A percentile compares a stretch with the other conserved stretches of the same genome.
These are phyloP conservation scores for Saturnispora saitoi DNA, from an alignment of 805 yeast species.

Conservation along the genomic window DNA sequence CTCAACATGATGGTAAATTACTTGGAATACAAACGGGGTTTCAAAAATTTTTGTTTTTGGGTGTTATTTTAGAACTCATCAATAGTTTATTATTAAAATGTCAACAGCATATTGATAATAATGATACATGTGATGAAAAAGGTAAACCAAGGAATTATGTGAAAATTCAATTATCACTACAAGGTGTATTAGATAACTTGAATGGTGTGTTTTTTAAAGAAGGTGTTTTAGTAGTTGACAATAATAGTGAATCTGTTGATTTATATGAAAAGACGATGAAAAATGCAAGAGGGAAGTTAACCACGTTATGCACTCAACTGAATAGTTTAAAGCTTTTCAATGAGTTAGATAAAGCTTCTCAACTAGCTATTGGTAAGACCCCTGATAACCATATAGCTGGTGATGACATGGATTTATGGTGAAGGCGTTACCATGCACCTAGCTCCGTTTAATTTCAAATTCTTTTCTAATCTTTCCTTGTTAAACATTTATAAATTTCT, in stretches of 20 bases:
- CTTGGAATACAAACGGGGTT: slow-evolving; percentile 76
- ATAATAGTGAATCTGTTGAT: slow-evolving; percentile 23
- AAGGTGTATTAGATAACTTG: slow-evolving; percentile 16
- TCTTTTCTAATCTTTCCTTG: slow-evolving; percentile 14
- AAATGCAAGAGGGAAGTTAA: slow-evolving; percentile 21
- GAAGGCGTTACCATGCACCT: no score
- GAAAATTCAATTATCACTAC: slow-evolving; percentile 1
- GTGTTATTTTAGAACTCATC: slow-evolving; percentile 51
- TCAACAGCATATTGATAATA: neutral
- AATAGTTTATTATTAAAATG: slow-evolving; percentile 15
- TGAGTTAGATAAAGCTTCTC: slow-evolving; percentile 17
- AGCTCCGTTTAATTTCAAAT: neutral
- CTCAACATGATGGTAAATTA: slow-evolving; percentile 69
- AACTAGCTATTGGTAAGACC: slow-evolving; percentile 19
- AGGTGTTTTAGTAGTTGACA: slow-evolving; percentile 16
- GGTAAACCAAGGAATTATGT: slow-evolving; percentile 15
- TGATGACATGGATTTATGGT: slow-evolving; percentile 26
- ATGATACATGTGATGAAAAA: slow-evolving; percentile 1
- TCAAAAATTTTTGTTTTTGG: slow-evolving; percentile 61
- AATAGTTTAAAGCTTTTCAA: slow-evolving; percentile 19
- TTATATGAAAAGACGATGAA: slow-evolving; percentile 23
- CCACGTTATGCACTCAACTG: slow-evolving; percentile 21
- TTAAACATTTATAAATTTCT: slow-evolving; percentile 4
- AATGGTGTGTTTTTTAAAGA: slow-evolving; percentile 18
- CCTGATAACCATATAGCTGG: slow-evolving; percentile 19